Evolutionary conservation across 768 basidiomycete genomes (phyloP), one percentile per base, ranked within the genome.

Genomic region (Daedaleopsis sinensis): DNA sequence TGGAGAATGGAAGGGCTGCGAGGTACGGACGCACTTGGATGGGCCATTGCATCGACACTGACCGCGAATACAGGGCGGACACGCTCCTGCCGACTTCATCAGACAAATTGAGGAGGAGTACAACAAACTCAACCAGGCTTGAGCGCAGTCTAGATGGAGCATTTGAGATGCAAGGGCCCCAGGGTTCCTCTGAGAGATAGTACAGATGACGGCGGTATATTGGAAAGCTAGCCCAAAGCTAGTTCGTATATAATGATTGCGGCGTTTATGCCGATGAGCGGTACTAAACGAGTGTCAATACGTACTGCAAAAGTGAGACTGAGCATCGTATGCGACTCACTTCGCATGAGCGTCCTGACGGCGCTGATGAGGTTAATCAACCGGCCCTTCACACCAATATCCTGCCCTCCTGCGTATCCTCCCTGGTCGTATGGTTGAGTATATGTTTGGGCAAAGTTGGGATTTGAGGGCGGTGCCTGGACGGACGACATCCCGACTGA

Each of bases 281-380:
- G 96, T 82, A 98, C 96, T 98, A 69, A n/a, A 57, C n/a, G 0
- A 62, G 65, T 21, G 67, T 67, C 35, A 52, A 58, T 38, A 12
- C 7, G 13, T 49, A 10, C 10, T 6, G 46, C 16, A 3, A 5
- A 23, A 47, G 44, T 18, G n/a, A 49, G 21, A 27, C 12, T 13
- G 47, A 49, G 39, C 47, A 27, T 49, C 19, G 47, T 21, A 15
- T 23, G 21, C 55, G 38, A 87, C 96, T 80, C 73, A 99, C 96
- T 94, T 75, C 96, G 87, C 93, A 98, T 93, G 68, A 99, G 82
- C 49, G 96, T 98, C 77, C 96, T 83, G 62, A 98, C 94, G 39
- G 96, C 96, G 68, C 91, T 86, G 64, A 98, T 97, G 68, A 99
- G 85, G 78, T 93, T 92, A 72, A 98, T 86, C 62, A 98, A 74